Conservation (phyloP, 129 eudicot genomes). For the Pulicaria dysenterica region DNA sequence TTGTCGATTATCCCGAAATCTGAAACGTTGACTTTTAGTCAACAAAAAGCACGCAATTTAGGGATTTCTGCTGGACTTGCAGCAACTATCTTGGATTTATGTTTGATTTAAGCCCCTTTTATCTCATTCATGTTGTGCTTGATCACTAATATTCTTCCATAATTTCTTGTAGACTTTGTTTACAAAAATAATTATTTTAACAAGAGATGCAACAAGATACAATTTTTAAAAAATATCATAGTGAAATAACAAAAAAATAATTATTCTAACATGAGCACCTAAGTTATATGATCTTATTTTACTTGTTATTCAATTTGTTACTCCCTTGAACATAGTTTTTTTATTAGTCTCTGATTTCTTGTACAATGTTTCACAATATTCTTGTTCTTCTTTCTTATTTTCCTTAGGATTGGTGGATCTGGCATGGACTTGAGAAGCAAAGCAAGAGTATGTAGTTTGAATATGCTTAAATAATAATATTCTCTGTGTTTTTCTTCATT, state of each 20-base stretch:
- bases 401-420: slow-evolving; percentile 85
- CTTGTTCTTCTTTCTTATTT: not conserved
- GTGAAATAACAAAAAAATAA: no score
- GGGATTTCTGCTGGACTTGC: not conserved
- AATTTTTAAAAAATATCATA: no score
- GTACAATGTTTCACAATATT: not conserved
- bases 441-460: slow-evolving; percentile 68
- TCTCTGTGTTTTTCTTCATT: not conserved
- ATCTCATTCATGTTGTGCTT: not conserved
- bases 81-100: not conserved
- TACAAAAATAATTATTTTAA: not conserved
- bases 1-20: slow-evolving; percentile 1
- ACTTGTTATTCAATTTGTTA: not conserved
- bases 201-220: no score
- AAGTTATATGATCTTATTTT: no score
- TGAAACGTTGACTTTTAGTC: slow-evolving; percentile 33
- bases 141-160: not conserved
- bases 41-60: slow-evolving; percentile 14
- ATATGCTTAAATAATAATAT: not conserved
- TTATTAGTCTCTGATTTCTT: no score
- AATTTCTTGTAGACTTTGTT: slow-evolving; percentile 6
- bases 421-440: slow-evolving; percentile 90
- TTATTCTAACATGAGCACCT: no score
- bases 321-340: no score
- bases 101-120: not conserved